A percentile compares a stretch with the other conserved stretches of the same genome.
phyloP scores from a whole-genome alignment of 768 basidiomycete genomes.

The Hygrocybe coccinea region DNA sequence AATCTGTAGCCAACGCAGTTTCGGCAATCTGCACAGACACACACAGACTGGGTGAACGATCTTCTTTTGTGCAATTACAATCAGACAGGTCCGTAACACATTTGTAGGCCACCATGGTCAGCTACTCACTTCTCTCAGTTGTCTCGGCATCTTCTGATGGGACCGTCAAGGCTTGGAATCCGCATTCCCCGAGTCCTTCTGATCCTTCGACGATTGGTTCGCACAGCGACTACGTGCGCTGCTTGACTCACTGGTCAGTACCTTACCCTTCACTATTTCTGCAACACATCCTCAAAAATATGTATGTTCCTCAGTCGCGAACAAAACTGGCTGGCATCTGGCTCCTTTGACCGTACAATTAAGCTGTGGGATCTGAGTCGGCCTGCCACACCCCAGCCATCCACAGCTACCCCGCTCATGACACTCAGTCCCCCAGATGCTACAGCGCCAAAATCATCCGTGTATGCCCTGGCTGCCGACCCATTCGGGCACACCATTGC shows the following conservation, averaged over 20 bases:
- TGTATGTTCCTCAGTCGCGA: conserved; percentile 47
- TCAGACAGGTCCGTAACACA: conserved; percentile 60
- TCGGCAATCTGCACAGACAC: conserved; percentile 82
- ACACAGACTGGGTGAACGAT: conserved; percentile 97
- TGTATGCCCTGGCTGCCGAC: conserved; percentile 78
- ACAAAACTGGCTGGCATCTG: conserved; percentile 85
- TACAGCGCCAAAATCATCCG: conserved; percentile 59
- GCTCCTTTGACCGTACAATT: conserved; percentile 90
- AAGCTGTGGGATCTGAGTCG: conserved; percentile 87
- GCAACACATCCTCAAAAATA: conserved; percentile 11
- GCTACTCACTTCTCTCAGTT: conserved; percentile 40
- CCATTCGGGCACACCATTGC: conserved; percentile 76
- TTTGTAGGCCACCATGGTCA: neutral
- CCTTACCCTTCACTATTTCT: neutral
- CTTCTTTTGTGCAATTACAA: conserved; percentile 87
- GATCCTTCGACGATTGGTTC: conserved; percentile 68
- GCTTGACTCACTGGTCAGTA: conserved; percentile 64
- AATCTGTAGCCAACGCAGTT: conserved; percentile 53
- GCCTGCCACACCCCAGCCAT: conserved; percentile 15
- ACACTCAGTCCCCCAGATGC: conserved; percentile 67
- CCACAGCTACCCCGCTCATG: conserved; percentile 47
- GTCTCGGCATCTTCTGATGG: conserved; percentile 95
- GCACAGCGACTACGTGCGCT: conserved; percentile 84
- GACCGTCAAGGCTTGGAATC: conserved; percentile 89
- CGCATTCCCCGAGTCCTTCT: conserved; percentile 56